These are phyloP conservation scores for Cenchrus fungigraminus DNA, from an alignment of 176 grass and related monocot genomes.

Conservation along the genomic window DNA sequence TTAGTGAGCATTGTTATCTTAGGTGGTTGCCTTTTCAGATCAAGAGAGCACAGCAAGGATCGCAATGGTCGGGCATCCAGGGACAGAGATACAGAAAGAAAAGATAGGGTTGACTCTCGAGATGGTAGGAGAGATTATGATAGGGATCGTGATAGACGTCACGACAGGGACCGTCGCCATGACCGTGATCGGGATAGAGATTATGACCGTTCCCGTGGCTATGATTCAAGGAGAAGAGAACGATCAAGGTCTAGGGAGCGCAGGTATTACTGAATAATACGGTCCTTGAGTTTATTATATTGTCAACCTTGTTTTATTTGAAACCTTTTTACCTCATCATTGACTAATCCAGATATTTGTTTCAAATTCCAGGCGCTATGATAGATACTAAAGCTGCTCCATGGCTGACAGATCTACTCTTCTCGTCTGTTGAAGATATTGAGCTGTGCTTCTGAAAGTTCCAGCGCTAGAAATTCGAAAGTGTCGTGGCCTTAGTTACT, in stretches of 20 bases:
- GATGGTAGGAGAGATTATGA: constrained; percentile 66
- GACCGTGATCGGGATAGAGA: constrained; percentile 79
- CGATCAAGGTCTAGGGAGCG: constrained; percentile 79
- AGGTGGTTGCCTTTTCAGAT: constrained; percentile 49
- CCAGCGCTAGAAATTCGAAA: background rate
- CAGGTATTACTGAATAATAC: constrained; percentile 56
- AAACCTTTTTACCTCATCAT: background rate
- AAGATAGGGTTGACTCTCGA: constrained; percentile 61
- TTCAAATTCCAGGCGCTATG: constrained; percentile 46
- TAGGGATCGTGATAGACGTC: constrained; percentile 77
- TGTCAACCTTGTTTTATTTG: background rate
- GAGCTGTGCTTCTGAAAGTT: background rate
- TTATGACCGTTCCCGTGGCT: constrained; percentile 50
- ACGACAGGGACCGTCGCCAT: constrained; percentile 60
- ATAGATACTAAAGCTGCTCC: constrained; percentile 45
- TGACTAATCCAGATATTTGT: background rate
- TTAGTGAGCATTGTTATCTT: constrained; percentile 1
- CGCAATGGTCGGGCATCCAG: constrained; percentile 58
- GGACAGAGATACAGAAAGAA: constrained; percentile 67
- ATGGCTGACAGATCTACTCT: constrained; percentile 13
- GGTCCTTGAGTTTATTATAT: background rate
- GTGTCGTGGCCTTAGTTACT: background rate
- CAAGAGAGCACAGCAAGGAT: constrained; percentile 84
- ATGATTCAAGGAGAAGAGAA: constrained; percentile 81
- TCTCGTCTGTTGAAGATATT: constrained; percentile 10